phyloP scores from a whole-genome alignment of 2,329 filamentous ascomycete species.

The Exophiala dermatitidis region DNA sequence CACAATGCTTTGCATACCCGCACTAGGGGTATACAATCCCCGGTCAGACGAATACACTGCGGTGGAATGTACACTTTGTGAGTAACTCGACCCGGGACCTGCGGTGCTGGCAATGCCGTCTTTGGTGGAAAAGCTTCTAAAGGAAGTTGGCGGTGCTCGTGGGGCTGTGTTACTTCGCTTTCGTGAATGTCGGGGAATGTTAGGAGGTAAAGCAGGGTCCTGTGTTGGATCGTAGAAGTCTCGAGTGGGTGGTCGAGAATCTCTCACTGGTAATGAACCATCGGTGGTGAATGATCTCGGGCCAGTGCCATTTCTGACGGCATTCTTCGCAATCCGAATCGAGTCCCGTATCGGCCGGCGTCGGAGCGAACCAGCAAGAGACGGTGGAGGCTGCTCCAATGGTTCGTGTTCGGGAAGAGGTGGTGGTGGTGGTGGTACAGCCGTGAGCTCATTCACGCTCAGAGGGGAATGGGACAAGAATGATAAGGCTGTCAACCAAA shows the following conservation, averaged over 20 bases:
- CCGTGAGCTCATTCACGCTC: conserved; percentile 65
- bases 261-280: conserved; percentile 27
- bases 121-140: conserved; percentile 66
- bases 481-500: conserved; percentile 90
- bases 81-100: conserved; percentile 23
- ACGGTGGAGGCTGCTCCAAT: conserved; percentile 12
- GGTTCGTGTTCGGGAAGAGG: conserved; percentile 38
- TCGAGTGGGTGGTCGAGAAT: conserved; percentile 26
- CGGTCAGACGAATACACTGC: conserved; percentile 22
- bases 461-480: conserved; percentile 89
- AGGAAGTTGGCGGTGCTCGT: conserved; percentile 60
- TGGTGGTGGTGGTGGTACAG: conserved; percentile 48
- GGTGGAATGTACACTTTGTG: conserved; percentile 22
- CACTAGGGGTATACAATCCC: conserved; percentile 23
- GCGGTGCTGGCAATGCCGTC: conserved; percentile 29
- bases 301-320: conserved; percentile 40
- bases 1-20: conserved; percentile 40
- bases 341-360: conserved; percentile 71
- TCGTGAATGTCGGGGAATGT: conserved; percentile 60
- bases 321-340: conserved; percentile 78
- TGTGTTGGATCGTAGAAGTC: conserved; percentile 31
- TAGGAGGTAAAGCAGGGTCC: conserved; percentile 45
- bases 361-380: conserved; percentile 45
- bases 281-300: conserved; percentile 36
- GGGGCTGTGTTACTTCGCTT: conserved; percentile 87